These are phyloP conservation scores for Ceratocystis albifundus DNA, from an alignment of 2,329 filamentous ascomycete genomes.

Conservation along the genomic window DNA sequence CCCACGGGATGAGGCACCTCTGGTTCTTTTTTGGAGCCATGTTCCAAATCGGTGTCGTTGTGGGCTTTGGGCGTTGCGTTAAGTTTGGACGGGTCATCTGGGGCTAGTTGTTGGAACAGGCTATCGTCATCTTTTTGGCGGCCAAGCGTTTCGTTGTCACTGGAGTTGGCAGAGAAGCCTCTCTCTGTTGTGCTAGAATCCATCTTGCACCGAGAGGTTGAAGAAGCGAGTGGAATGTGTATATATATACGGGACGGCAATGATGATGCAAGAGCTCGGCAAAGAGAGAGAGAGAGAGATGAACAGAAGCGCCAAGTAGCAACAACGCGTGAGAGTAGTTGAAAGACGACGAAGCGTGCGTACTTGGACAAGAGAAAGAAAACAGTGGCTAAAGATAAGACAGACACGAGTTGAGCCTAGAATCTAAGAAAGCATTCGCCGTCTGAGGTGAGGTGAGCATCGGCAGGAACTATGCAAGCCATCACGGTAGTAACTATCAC, in stretches of 20 bases:
- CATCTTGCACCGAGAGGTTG: neutral
- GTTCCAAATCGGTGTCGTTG: neutral
- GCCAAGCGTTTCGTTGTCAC: slow-evolving; percentile 20
- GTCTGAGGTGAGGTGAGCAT: too few relatives aligned
- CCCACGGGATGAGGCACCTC: neutral
- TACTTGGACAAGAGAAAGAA: too few relatives aligned
- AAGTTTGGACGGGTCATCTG: slow-evolving; percentile 9
- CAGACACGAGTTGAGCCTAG: too few relatives aligned
- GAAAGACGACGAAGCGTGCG: too few relatives aligned
- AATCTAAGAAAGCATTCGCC: too few relatives aligned
- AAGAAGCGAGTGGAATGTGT: neutral
- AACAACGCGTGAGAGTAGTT: too few relatives aligned
- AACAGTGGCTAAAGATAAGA: too few relatives aligned
- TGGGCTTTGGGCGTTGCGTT: neutral
- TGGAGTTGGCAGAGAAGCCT: slow-evolving; percentile 8
- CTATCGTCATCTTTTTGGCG: slow-evolving; percentile 5
- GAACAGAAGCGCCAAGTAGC: too few relatives aligned
- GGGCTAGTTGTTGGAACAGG: slow-evolving; percentile 1
- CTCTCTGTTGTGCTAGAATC: neutral
- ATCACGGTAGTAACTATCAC: neutral
- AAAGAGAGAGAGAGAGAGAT: too few relatives aligned
- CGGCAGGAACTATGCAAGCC: too few relatives aligned
- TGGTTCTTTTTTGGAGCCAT: neutral
- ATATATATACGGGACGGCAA: too few relatives aligned
- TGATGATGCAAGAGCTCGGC: too few relatives aligned